These are phyloP conservation scores for Yamadazyma sp. DNA, from an alignment of 1,139 yeast genomes.

Conservation along the genomic window DNA sequence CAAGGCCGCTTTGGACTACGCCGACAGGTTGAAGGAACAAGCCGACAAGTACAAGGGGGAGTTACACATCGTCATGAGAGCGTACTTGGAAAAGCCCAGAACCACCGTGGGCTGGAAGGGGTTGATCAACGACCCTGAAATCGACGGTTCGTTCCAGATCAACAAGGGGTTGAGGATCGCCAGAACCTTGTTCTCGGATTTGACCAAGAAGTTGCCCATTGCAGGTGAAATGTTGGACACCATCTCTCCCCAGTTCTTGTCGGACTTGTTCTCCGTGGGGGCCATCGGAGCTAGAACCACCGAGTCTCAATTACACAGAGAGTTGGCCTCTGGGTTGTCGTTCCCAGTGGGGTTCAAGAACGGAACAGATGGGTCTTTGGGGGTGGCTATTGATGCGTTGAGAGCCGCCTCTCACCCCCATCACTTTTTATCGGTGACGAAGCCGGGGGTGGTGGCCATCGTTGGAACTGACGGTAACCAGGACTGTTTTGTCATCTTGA, in stretches of 20 bases:
- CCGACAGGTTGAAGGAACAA: constrained; percentile 62
- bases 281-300: constrained; percentile 99
- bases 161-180: constrained; percentile 91
- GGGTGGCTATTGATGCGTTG: constrained; percentile 92
- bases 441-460: constrained; percentile 95
- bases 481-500: constrained; percentile 82
- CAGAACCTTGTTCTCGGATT: constrained; percentile 79
- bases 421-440: constrained; percentile 96
- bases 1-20: constrained; percentile 86
- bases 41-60: constrained; percentile 73
- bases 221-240: constrained; percentile 99
- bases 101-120: constrained; percentile 99
- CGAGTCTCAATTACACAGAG: constrained; percentile 96
- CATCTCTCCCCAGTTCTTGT: constrained; percentile 94
- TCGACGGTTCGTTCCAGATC: constrained; percentile 88
- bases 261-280: constrained; percentile 89
- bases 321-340: constrained; percentile 91
- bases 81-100: constrained; percentile 96
- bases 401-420: constrained; percentile 90
- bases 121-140: constrained; percentile 92
- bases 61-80: constrained; percentile 88
- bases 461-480: constrained; percentile 94
- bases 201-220: constrained; percentile 81
- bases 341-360: constrained; percentile 99
- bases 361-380: constrained; percentile 94